These are phyloP conservation scores for Hanseniaspora singularis DNA, from an alignment of 805 yeast genomes.

Conservation along the genomic window DNA sequence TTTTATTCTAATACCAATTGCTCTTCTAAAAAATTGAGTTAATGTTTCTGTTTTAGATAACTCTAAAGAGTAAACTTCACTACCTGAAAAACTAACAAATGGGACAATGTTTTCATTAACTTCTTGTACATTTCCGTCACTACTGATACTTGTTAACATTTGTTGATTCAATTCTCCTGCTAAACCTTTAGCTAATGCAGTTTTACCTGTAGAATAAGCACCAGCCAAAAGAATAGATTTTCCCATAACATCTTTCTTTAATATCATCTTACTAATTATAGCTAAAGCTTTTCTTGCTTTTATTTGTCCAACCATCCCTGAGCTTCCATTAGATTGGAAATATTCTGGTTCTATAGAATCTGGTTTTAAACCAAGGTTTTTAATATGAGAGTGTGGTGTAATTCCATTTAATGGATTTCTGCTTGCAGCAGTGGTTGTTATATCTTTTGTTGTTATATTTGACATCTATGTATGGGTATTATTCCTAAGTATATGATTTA, in stretches of 20 bases:
- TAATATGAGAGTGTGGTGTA: constrained; percentile 96
- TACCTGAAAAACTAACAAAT: constrained; percentile 87
- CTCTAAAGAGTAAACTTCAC: constrained; percentile 85
- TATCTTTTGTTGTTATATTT: constrained; percentile 9
- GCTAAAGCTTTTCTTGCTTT: constrained; percentile 96
- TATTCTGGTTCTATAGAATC: constrained; percentile 56
- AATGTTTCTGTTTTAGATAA: constrained; percentile 90
- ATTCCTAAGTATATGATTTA: background rate
- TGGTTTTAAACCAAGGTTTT: constrained; percentile 94
- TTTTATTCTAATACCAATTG: constrained; percentile 87
- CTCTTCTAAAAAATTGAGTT: constrained; percentile 90
- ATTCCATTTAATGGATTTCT: constrained; percentile 62
- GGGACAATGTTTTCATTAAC: constrained; percentile 43
- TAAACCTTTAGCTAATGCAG: constrained; percentile 93
- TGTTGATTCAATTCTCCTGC: constrained; percentile 49
- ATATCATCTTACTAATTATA: constrained; percentile 81
- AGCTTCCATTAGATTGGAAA: constrained; percentile 39
- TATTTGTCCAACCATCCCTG: constrained; percentile 96
- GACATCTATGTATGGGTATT: too few relatives aligned
- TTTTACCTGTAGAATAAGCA: constrained; percentile 97
- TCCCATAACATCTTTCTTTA: constrained; percentile 91
- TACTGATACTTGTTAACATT: constrained; percentile 33
- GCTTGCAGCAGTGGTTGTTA: constrained; percentile 26
- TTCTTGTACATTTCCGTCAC: constrained; percentile 7
- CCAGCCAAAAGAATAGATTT: constrained; percentile 93